Evolutionary conservation across 2,329 filamentous ascomycete species (phyloP), one percentile per base, ranked within the genome.

Genomic region (Bisporella sp.): DNA sequence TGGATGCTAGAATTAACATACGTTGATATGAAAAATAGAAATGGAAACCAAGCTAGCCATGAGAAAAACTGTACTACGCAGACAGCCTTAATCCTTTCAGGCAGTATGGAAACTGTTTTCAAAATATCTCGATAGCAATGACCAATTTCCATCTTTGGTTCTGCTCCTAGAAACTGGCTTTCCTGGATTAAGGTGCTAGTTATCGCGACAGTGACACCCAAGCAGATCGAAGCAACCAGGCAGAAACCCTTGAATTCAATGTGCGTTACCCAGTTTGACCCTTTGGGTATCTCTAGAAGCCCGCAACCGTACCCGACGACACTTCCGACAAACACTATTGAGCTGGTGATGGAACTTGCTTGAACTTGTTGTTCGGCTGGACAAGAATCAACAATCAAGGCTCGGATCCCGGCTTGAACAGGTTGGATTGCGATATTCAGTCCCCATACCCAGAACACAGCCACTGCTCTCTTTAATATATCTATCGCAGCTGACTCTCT

Each of bases 11-110:
- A 90, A 58, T 96, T 87, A 46, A 79, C 73, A 57, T 82, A 89
- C 87, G 61, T 96, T 96, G 50, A 97, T 87, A 64, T 96, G 89
- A 55, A 97, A 71, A 95, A 96, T 3, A 97, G 76, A 67, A 96
- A 90, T 1, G 91, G 91, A 62, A 96, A 97, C 81, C 92, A 96
- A 47, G 89, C 92, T 50, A 96, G 83, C 91, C 91, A 97, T 5
- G 89, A 88, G 53, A 84, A 91, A 59, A 92, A 82, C 65, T 93
- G 87, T 0, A 91, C 85, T 57, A 83, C 72, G 64, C 91, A 96
- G 37, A 96, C 89, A 55, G 81, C 84, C 54, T 78, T 78, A 57
- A 92, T 89, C 68, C 95, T 89, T 0, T 84, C 83, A 1, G 92
- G 91, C 5, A 97, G 74, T 39, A 83, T 79, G 60, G 78, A 81